Evolutionary conservation across 768 basidiomycete species (phyloP).

Genomic region (Mycena metata): DNA sequence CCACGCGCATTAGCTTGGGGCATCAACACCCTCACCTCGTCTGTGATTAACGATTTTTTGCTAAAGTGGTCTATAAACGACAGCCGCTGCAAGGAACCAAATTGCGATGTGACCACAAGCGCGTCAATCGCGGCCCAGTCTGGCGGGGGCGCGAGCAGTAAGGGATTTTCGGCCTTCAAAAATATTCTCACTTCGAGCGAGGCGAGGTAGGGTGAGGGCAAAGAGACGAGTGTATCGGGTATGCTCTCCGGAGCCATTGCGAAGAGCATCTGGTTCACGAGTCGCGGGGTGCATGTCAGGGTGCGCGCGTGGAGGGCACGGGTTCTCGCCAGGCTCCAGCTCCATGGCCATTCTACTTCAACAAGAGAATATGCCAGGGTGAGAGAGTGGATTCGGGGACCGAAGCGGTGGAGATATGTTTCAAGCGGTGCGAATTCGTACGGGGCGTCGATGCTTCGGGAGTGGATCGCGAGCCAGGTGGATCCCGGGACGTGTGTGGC

Average conservation of each 20-base stretch:
- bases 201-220: constrained; percentile 1
- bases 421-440: not conserved
- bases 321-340: not conserved
- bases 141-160: no score
- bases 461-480: constrained; percentile 2
- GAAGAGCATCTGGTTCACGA: not conserved
- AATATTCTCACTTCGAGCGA: not conserved
- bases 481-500: not conserved
- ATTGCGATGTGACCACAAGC: not conserved
- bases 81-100: not conserved
- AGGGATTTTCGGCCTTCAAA: not conserved
- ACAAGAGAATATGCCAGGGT: not conserved
- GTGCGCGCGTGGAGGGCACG: not conserved
- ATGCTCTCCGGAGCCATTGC: not conserved
- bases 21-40: no score
- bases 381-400: constrained; percentile 7
- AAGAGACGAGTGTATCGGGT: not conserved
- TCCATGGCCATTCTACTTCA: not conserved
- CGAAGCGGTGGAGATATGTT: constrained; percentile 2
- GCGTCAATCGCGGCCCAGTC: not conserved
- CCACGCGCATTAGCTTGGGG: constrained; percentile 3
- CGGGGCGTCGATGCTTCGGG: not conserved
- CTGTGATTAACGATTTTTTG: not conserved
- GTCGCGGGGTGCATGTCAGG: not conserved
- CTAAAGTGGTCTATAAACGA: not conserved